Evolutionary conservation across 257 asterid species (phyloP).

Genomic region (Ilex aquifolium): DNA sequence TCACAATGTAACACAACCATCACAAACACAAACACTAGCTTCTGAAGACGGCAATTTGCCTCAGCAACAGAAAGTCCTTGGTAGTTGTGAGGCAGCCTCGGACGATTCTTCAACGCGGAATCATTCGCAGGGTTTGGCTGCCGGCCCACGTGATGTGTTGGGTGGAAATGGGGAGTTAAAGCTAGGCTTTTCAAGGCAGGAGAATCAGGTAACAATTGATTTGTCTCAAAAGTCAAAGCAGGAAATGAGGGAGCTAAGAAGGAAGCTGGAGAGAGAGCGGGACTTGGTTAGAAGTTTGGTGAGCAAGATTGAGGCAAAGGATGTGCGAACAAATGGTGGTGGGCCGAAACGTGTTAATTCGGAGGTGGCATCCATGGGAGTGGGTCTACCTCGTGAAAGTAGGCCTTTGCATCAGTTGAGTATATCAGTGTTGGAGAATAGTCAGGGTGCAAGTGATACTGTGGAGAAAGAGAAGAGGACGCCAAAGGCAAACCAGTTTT

Average conservation of each 20-base stretch:
- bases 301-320: conserved; percentile 57
- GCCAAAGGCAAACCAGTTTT: conserved; percentile 67
- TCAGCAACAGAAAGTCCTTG: conserved; percentile 18
- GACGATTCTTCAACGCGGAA: conserved; percentile 42
- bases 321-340: conserved; percentile 30
- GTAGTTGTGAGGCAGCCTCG: conserved; percentile 34
- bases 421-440: conserved; percentile 50
- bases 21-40: conserved; percentile 28
- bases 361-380: conserved; percentile 20
- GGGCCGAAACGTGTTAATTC: conserved; percentile 25
- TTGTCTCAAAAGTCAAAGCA: conserved; percentile 56
- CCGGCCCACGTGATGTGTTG: conserved; percentile 21
- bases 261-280: conserved; percentile 72
- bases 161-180: conserved; percentile 22
- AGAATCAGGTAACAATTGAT: conserved; percentile 48
- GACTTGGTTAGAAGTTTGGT: conserved; percentile 55
- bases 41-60: conserved; percentile 33
- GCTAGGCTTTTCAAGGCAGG: conserved; percentile 44
- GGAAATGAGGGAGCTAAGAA: conserved; percentile 60
- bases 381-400: conserved; percentile 31
- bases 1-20: conserved; percentile 25
- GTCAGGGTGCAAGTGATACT: conserved; percentile 32
- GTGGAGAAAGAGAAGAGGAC: conserved; percentile 73
- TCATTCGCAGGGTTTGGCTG: conserved; percentile 3
- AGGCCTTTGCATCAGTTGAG: conserved; percentile 59